Evolutionary conservation across 2,329 filamentous ascomycete species (phyloP).

Genomic region (Anthostomella pinea): DNA sequence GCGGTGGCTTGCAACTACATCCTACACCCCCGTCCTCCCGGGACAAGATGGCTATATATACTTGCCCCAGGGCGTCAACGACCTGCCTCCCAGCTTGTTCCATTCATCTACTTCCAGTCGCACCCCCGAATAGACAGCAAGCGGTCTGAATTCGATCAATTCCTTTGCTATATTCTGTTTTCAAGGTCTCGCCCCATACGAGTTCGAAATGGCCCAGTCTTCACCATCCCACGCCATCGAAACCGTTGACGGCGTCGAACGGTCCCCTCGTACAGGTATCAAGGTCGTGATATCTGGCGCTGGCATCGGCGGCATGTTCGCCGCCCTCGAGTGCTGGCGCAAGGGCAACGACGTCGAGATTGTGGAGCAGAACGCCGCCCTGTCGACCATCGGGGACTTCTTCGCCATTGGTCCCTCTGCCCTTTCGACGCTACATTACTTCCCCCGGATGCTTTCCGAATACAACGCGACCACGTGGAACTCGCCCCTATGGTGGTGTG

Average conservation of each 20-base stretch:
- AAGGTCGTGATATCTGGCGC: constrained; percentile 11
- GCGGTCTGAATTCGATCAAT: background rate
- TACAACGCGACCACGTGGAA: constrained; percentile 9
- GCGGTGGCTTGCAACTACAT: background rate
- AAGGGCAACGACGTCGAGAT: constrained; percentile 12
- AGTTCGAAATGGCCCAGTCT: constrained; percentile 3
- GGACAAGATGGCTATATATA: constrained; percentile 7
- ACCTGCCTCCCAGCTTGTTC: too few species aligned
- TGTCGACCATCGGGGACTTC: constrained; percentile 9
- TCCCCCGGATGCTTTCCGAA: constrained; percentile 11
- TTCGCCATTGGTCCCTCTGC: constrained; percentile 11
- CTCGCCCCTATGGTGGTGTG: constrained; percentile 12
- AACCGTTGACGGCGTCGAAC: constrained; percentile 7
- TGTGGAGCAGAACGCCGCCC: constrained; percentile 6
- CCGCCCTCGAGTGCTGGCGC: constrained; percentile 12
- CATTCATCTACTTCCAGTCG: too few species aligned
- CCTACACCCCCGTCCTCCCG: too few species aligned
- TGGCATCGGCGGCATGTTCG: constrained; percentile 10
- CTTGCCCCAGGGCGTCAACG: too few species aligned
- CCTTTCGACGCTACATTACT: constrained; percentile 10
- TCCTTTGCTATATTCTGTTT: background rate
- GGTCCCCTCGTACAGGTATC: constrained; percentile 9
- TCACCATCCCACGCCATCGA: background rate
- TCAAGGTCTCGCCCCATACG: background rate
- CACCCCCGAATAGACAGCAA: too few species aligned